Evolutionary conservation across 2,329 filamentous ascomycete genomes (phyloP), one percentile per base, ranked within the genome.

Genomic region (Verticillium nonalfalfae): DNA sequence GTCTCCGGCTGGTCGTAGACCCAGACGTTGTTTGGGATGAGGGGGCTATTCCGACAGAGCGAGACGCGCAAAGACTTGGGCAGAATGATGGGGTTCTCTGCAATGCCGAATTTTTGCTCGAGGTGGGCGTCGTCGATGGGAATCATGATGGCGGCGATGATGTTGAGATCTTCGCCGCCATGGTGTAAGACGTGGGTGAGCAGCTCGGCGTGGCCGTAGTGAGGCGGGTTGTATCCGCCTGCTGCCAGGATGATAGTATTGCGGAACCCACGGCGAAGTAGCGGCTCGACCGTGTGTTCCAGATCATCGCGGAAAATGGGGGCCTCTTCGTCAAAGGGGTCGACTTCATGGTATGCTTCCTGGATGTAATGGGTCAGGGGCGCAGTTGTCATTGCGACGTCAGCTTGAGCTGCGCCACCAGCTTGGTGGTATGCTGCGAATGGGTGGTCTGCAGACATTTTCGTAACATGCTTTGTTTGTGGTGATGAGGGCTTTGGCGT

Each of bases 221-320:
- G 74, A 14, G 75, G 74, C 1, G 75, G 75, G 59, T 77, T 76
- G 66, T 76, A 76, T 10, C 70, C 71, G 0, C 75, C 75, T 1
- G 73, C 73, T 59, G 68, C 76, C 1, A 76, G 26, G 1, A 77
- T 63, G n/a, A 76, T 68, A 9, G 66, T 62, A 50, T 73, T 73
- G 15, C 15, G 40, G 40, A 52, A 52, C 9, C 35, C 35, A 10
- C 13, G 35, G 7, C 35, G 35, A 36, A 36, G 35, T 5, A 36
- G 13, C 2, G 35, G 35, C 35, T 36, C 35, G 35, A 10, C 35
- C 9, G 7, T 13, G 13, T 36, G 35, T 2, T 36, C 35, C 35
- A 36, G 35, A 6, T 36, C 13, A 9, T 36, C 9, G 13, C 35
- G 35, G 35, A 36, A 36, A 13, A 36, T 36, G 7, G 35, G 13